Base-by-base conservation (phyloP, 108 stramenopile genomes). In the Discostella stelligeroides region DNA sequence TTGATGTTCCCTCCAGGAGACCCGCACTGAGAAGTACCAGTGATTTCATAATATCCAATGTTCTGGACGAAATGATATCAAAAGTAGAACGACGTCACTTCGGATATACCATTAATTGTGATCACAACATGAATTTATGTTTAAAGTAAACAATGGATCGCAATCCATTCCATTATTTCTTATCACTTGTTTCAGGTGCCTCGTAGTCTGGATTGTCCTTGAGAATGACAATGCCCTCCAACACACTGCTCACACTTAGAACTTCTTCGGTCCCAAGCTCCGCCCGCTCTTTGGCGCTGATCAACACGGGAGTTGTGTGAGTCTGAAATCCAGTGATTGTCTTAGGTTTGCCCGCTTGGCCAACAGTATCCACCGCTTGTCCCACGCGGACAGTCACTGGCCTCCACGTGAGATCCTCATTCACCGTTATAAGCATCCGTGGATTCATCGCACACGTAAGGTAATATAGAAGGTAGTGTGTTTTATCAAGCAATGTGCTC, bases 301-400 rank as follows among this genome's bases (percentile, higher is more conserved):
- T 76, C 70, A 99, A 83, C 20, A 99, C 99, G 20, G 99, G 99
- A 18, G 98, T 96, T 20, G 94, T 97, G 81, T 99, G 99, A 24
- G 99, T 99, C 81, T 99, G 99, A 83, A 99, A 99, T 60, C 99
- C 99, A 34, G 99, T 99, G 60, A 99, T 99, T 43, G 97, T 97
- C 86, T 98, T 99, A 29, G 99, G 99, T 63, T 97, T 96, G 63
- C 99, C 99, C 13, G 99, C 98, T 83, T 99, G 98, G 17, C 99
- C 99, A n/a, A 99, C 99, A 17, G 98, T 99, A 70, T 99, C 99
- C 4, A 99, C 98, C 7, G 98, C 98, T 76, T 96, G 97, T 34
- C 99, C 99, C 23, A 99, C 98, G 24, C 99, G 96, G 24, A 97
- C 98, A 21, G 96, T 97, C 21, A 96, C 95, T 18, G 91, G 91